These are phyloP conservation scores for Sungouiozyma intestinalis DNA, from an alignment of 805 yeast genomes.

Conservation along the genomic window DNA sequence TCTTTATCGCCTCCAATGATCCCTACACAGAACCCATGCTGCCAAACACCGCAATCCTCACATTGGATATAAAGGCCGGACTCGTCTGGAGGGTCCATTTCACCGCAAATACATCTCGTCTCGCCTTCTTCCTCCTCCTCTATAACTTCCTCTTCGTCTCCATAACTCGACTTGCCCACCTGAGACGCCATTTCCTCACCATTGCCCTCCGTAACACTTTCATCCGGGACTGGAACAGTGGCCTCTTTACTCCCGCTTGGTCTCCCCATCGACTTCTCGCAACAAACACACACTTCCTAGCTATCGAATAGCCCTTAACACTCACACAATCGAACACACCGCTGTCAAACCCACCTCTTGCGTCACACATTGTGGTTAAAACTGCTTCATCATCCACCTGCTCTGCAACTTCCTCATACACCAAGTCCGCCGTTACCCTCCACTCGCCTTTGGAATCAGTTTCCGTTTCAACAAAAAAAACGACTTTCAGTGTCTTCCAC, in stretches of 20 bases:
- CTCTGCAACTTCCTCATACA: constrained; percentile 4
- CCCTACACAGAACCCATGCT: constrained; percentile 94
- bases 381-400: background rate
- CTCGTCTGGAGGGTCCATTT: constrained; percentile 35
- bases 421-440: constrained; percentile 2
- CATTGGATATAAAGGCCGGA: constrained; percentile 70
- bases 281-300: too few species aligned
- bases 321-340: background rate
- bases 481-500: too few species aligned
- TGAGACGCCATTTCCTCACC: background rate
- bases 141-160: constrained; percentile 19
- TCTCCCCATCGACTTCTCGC: background rate
- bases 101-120: constrained; percentile 37
- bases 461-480: too few species aligned
- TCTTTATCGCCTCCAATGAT: constrained; percentile 52
- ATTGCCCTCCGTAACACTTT: background rate
- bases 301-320: too few species aligned
- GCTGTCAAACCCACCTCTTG: background rate
- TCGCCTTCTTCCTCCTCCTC: constrained; percentile 35
- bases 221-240: background rate
- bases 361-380: background rate
- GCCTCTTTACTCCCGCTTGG: background rate
- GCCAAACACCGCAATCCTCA: constrained; percentile 93
- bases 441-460: too few species aligned
- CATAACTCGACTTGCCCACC: background rate